Conservation (phyloP, 2,329 filamentous ascomycete genomes). For the Fusarium brachygibbosum region DNA sequence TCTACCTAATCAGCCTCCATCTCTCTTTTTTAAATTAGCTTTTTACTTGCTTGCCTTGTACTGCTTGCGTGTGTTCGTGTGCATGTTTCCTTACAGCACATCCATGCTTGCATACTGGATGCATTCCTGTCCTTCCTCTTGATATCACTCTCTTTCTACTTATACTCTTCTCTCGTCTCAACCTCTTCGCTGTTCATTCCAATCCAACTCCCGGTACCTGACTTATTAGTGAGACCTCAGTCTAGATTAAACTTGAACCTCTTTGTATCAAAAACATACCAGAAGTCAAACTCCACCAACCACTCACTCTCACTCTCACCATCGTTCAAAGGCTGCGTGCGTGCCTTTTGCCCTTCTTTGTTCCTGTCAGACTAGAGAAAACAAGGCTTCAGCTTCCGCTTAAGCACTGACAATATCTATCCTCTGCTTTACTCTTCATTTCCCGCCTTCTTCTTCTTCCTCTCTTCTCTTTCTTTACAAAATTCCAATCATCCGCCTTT, state of each 20-base stretch:
- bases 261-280: slow-evolving; percentile 41
- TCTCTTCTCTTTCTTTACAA: slow-evolving; percentile 10
- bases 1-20: not conserved
- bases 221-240: slow-evolving; percentile 7
- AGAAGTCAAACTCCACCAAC: slow-evolving; percentile 26
- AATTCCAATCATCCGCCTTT: slow-evolving; percentile 17
- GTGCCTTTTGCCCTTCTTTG: slow-evolving; percentile 26
- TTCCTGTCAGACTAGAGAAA: slow-evolving; percentile 25
- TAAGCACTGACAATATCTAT: slow-evolving; percentile 5
- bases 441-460: slow-evolving; percentile 5
- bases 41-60: not conserved
- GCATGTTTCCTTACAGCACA: slow-evolving; percentile 7
- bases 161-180: slow-evolving; percentile 12
- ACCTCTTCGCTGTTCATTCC: slow-evolving; percentile 10
- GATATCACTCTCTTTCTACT: slow-evolving; percentile 5
- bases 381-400: slow-evolving; percentile 11
- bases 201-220: not conserved
- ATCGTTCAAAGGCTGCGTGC: slow-evolving; percentile 20
- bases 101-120: slow-evolving; percentile 16
- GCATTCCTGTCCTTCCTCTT: slow-evolving; percentile 13
- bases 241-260: slow-evolving; percentile 8
- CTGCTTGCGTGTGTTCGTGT: not conserved
- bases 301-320: slow-evolving; percentile 1
- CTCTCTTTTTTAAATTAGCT: not conserved
- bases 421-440: slow-evolving; percentile 12